Conservation (phyloP, 768 basidiomycete species). For the Termitomyces sp. region DNA sequence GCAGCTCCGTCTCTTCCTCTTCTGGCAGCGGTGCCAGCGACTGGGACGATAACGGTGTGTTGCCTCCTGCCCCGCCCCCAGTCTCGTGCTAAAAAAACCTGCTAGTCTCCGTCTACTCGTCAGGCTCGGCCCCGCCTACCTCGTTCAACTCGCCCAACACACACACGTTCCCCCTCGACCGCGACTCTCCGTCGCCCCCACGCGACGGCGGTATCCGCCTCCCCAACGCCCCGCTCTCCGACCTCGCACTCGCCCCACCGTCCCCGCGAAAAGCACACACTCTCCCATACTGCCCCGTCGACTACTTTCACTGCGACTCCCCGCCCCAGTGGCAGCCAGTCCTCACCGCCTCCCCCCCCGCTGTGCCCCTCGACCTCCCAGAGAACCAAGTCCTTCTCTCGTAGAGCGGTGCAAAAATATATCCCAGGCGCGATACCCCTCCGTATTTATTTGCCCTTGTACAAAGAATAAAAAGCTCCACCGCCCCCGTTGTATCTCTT, state of each 20-base stretch:
- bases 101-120: slow-evolving; percentile 49
- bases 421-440: no score
- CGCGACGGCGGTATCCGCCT: slow-evolving; percentile 62
- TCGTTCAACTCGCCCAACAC: slow-evolving; percentile 63
- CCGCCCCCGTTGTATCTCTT: no score
- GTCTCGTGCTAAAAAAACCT: slow-evolving; percentile 15
- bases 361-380: background rate
- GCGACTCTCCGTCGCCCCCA: slow-evolving; percentile 46
- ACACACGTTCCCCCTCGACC: slow-evolving; percentile 54
- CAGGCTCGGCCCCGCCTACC: slow-evolving; percentile 56
- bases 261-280: slow-evolving; percentile 2
- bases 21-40: slow-evolving; percentile 61
- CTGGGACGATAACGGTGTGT: slow-evolving; percentile 78
- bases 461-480: no score
- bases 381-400: no score
- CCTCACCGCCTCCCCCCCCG: slow-evolving; percentile 5
- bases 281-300: slow-evolving; percentile 8
- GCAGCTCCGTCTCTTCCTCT: slow-evolving; percentile 60
- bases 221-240: slow-evolving; percentile 66
- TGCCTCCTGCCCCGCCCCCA: slow-evolving; percentile 4
- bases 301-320: slow-evolving; percentile 11
- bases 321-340: slow-evolving; percentile 6
- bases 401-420: no score
- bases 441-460: no score
- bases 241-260: slow-evolving; percentile 37